Evolutionary conservation across 768 basidiomycete species (phyloP).

Genomic region (Pholiota conissans): DNA sequence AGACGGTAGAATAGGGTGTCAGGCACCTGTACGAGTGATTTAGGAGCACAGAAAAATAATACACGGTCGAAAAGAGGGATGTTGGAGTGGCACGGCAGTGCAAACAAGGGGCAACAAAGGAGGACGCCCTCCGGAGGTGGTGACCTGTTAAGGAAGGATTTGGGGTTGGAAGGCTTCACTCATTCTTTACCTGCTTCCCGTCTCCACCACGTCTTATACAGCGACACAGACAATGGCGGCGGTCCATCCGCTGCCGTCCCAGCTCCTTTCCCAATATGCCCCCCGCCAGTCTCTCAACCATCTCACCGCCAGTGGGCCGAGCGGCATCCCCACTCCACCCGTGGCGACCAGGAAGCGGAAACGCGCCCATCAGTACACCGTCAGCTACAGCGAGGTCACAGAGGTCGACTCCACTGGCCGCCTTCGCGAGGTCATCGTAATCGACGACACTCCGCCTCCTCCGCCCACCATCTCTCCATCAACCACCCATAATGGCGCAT

Average conservation of each 20-base stretch:
- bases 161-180: slow-evolving; percentile 37
- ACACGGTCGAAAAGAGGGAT: slow-evolving; percentile 1
- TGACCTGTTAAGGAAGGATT: slow-evolving; percentile 41
- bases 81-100: slow-evolving; percentile 23
- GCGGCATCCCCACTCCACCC: slow-evolving; percentile 71
- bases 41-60: not conserved
- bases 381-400: slow-evolving; percentile 87
- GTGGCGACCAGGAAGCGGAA: slow-evolving; percentile 80
- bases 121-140: slow-evolving; percentile 31
- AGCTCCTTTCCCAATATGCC: slow-evolving; percentile 65
- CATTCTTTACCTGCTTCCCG: slow-evolving; percentile 28
- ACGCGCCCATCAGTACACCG: slow-evolving; percentile 76
- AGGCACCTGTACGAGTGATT: not conserved
- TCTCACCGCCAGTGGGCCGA: slow-evolving; percentile 44
- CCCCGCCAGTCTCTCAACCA: slow-evolving; percentile 58
- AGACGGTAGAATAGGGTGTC: not conserved
- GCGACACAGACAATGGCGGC: slow-evolving; percentile 63
- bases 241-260: slow-evolving; percentile 63
- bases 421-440: slow-evolving; percentile 86
- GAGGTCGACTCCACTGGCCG: slow-evolving; percentile 80
- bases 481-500: slow-evolving; percentile 67
- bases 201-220: slow-evolving; percentile 56
- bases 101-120: slow-evolving; percentile 35
- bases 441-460: slow-evolving; percentile 87
- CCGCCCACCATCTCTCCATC: slow-evolving; percentile 80